Percentiles rank a stretch among this genome's conserved stretches.
phyloP scores from a whole-genome alignment of 306 rosid genomes.

The Purshia tridentata region DNA sequence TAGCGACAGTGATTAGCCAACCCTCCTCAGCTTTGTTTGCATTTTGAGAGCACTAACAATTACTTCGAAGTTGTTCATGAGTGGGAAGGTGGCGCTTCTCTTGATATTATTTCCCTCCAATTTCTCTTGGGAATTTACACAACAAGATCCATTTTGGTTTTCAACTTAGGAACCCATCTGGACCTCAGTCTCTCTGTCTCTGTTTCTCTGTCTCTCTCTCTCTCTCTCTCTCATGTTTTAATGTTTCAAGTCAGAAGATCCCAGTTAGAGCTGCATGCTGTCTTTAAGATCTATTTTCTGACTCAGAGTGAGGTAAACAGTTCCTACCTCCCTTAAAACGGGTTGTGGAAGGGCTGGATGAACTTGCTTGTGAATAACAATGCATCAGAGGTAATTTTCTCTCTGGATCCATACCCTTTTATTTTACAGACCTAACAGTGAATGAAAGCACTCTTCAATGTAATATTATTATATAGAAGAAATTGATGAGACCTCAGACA shows the following conservation, averaged over 20 bases:
- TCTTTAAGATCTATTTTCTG: slow-evolving; percentile 30
- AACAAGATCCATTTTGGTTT: slow-evolving; percentile 42
- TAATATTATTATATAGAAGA: slow-evolving; percentile 48
- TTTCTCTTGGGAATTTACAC: slow-evolving; percentile 41
- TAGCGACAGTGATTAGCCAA: slow-evolving; percentile 83
- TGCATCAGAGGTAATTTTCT: slow-evolving; percentile 47
- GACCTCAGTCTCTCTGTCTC: slow-evolving; percentile 15
- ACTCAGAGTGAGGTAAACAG: slow-evolving; percentile 23
- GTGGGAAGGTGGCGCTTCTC: slow-evolving; percentile 41
- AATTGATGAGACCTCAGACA: slow-evolving; percentile 43
- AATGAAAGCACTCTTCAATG: slow-evolving; percentile 41
- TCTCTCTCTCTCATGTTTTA: slow-evolving; percentile 10
- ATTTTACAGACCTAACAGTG: slow-evolving; percentile 43
- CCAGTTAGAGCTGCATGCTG: slow-evolving; percentile 26
- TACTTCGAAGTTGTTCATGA: slow-evolving; percentile 42
- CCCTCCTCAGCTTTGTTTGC: slow-evolving; percentile 46
- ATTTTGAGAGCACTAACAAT: slow-evolving; percentile 49
- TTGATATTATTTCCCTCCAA: slow-evolving; percentile 48
- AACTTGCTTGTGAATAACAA: slow-evolving; percentile 38
- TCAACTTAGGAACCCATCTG: slow-evolving; percentile 39
- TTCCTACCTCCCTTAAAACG: slow-evolving; percentile 23
- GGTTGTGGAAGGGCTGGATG: slow-evolving; percentile 34
- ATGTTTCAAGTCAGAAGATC: slow-evolving; percentile 36
- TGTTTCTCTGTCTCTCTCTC: too few species aligned
- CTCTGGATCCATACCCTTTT: slow-evolving; percentile 45